Evolutionary conservation across 106 monocot species (phyloP).

Genomic region (Xerophyta viscosa): DNA sequence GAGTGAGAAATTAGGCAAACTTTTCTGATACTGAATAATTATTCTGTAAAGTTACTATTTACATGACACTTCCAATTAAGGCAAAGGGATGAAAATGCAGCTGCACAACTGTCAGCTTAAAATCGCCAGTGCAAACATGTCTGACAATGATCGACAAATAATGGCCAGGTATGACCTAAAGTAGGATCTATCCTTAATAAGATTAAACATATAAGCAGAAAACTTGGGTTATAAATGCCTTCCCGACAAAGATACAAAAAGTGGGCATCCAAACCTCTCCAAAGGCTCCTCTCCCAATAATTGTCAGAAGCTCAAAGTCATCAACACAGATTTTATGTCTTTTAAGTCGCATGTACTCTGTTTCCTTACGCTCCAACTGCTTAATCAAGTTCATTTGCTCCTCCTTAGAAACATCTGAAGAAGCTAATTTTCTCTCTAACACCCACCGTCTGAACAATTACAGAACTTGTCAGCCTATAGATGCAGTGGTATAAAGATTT

Average conservation of each 20-base stretch:
- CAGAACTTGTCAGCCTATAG: slow-evolving; percentile 1
- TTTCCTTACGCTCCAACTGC: slow-evolving; percentile 95
- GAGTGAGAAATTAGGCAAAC: no score
- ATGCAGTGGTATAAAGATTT: background rate
- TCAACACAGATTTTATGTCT: slow-evolving; percentile 97
- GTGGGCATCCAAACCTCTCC: slow-evolving; percentile 63
- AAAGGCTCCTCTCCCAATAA: slow-evolving; percentile 95
- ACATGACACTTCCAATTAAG: no score
- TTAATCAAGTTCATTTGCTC: slow-evolving; percentile 85
- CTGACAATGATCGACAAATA: no score
- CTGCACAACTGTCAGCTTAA: no score
- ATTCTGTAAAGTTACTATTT: no score
- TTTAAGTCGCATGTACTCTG: slow-evolving; percentile 94
- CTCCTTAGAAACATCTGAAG: slow-evolving; percentile 75
- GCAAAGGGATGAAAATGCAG: no score
- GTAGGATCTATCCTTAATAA: no score
- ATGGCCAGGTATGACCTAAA: no score
- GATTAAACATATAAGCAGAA: no score
- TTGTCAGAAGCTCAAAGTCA: slow-evolving; percentile 91
- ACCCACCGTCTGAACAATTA: slow-evolving; percentile 62
- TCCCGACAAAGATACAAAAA: background rate
- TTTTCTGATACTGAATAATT: no score
- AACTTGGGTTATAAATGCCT: no score
- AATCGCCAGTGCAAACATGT: no score
- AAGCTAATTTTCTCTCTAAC: slow-evolving; percentile 75